phyloP scores from a whole-genome alignment of 1,139 yeast genomes.

The Candida labiduridarum region DNA sequence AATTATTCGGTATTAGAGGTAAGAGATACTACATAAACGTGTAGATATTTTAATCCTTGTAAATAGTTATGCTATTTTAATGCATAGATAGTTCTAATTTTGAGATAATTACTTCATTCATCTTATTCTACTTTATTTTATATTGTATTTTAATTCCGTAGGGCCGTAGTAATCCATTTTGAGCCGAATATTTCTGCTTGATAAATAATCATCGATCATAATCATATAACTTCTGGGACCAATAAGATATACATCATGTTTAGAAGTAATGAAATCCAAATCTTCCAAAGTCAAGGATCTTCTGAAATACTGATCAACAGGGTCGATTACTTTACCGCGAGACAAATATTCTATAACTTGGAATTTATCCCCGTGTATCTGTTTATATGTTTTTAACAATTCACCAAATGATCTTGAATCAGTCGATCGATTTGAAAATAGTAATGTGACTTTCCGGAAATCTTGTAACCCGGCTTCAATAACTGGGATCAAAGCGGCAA shows the following conservation, averaged over 20 bases:
- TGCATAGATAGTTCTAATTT: neutral
- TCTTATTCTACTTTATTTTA: neutral
- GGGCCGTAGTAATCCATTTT: slow-evolving; percentile 19
- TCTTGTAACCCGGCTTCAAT: slow-evolving; percentile 37
- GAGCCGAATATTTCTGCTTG: slow-evolving; percentile 11
- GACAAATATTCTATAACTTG: slow-evolving; percentile 26
- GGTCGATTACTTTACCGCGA: slow-evolving; percentile 10
- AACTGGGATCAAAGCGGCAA: slow-evolving; percentile 63
- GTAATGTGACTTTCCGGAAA: slow-evolving; percentile 29
- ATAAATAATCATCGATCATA: slow-evolving; percentile 21
- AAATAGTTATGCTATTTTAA: neutral
- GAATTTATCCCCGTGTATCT: slow-evolving; percentile 20
- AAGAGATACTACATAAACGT: slow-evolving; percentile 61
- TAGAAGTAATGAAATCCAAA: neutral
- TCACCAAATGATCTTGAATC: slow-evolving; percentile 30
- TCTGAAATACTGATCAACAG: slow-evolving; percentile 8
- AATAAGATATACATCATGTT: slow-evolving; percentile 29
- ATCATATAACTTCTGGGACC: slow-evolving; percentile 42
- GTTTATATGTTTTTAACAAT: slow-evolving; percentile 22
- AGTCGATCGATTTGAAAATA: slow-evolving; percentile 30
- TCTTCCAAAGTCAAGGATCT: slow-evolving; percentile 2
- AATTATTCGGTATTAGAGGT: slow-evolving; percentile 89
- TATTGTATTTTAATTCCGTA: neutral
- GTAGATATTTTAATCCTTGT: slow-evolving; percentile 2
- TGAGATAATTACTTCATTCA: neutral